Conservation (phyloP, 2,329 filamentous ascomycete genomes). For the Rutstroemia sp. region DNA sequence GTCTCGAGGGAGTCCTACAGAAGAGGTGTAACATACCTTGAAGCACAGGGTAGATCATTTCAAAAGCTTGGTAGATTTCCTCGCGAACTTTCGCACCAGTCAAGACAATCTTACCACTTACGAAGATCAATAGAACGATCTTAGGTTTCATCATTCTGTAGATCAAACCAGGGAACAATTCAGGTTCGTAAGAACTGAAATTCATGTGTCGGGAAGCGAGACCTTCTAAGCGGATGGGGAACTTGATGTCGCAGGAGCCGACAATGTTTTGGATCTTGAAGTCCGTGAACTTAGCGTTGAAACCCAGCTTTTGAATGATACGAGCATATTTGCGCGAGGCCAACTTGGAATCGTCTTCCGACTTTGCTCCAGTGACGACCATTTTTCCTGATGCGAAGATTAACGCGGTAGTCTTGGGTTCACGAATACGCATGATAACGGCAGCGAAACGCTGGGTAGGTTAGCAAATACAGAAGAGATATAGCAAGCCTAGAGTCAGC, state of each 20-base stretch:
- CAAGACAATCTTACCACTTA: constrained; percentile 95
- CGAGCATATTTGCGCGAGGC: constrained; percentile 96
- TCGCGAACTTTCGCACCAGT: constrained; percentile 97
- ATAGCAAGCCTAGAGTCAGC: constrained; percentile 38
- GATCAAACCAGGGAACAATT: constrained; percentile 97
- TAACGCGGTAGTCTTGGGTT: constrained; percentile 94
- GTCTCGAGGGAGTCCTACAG: background rate
- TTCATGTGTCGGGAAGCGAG: constrained; percentile 96
- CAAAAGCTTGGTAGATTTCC: constrained; percentile 95
- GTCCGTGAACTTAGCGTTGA: constrained; percentile 98
- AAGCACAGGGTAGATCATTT: constrained; percentile 94
- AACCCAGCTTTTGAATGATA: constrained; percentile 99
- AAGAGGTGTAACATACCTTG: constrained; percentile 51
- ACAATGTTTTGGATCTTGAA: constrained; percentile 99
- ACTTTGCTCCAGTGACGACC: constrained; percentile 97
- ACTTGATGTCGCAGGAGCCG: constrained; percentile 98
- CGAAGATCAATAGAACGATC: constrained; percentile 96
- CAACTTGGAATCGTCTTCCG: constrained; percentile 95
- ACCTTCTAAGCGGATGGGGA: constrained; percentile 94
- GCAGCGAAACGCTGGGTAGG: constrained; percentile 82
- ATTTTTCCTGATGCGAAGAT: constrained; percentile 99
- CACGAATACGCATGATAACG: constrained; percentile 99
- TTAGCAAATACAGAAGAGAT: constrained; percentile 33
- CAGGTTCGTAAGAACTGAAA: constrained; percentile 98
- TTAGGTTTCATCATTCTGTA: constrained; percentile 99